A percentile compares a stretch with the other conserved stretches of the same genome.
Conservation (phyloP, 2,329 filamentous ascomycete species). For the Annulohypoxylon truncatum region DNA sequence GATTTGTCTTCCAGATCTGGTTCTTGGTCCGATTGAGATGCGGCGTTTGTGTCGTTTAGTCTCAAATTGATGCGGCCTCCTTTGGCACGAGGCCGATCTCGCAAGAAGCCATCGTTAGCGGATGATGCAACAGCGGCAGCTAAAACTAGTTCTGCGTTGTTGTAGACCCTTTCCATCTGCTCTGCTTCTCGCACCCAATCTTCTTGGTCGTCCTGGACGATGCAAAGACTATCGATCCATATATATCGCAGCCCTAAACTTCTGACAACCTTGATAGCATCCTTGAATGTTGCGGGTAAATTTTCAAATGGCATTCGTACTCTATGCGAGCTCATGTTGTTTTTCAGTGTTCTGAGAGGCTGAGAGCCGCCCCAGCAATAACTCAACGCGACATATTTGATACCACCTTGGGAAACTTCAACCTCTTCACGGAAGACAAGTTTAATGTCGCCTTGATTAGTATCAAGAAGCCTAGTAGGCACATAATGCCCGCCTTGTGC, state of each 20-base stretch:
- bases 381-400: conserved; percentile 5
- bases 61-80: not conserved
- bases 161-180: conserved; percentile 1
- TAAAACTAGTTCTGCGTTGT: not conserved
- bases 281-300: not conserved
- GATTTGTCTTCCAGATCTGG: not conserved
- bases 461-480: not conserved
- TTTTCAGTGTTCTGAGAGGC: not conserved
- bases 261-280: not conserved
- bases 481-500: not conserved
- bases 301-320: not conserved
- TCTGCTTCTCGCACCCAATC: conserved; percentile 16
- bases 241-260: conserved; percentile 20
- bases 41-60: not conserved
- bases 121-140: not conserved
- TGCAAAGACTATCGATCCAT: conserved; percentile 34
- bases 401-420: not conserved
- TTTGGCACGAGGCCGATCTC: not conserved
- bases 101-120: conserved; percentile 3
- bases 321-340: not conserved
- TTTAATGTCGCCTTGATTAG: not conserved
- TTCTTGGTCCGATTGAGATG: not conserved
- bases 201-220: conserved; percentile 25
- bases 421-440: not conserved
- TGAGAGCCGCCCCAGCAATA: not conserved